Evolutionary conservation across 2,329 filamentous ascomycete genomes (phyloP), one percentile per base, ranked within the genome.

Genomic region (Stagonosporopsis vannaccii): DNA sequence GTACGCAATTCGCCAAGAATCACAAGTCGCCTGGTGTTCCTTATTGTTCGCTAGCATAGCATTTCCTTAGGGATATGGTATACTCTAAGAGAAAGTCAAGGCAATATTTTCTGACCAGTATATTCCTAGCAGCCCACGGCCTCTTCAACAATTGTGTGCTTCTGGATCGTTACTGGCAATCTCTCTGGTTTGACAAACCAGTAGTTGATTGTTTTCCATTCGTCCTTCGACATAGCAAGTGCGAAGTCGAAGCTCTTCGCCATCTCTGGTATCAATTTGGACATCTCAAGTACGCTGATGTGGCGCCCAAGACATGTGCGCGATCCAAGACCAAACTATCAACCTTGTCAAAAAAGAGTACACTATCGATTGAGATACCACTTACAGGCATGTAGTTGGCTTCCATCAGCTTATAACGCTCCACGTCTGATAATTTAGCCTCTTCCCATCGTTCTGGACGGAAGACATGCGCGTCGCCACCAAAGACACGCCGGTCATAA

Each of bases 271-370:
- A 63, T 53, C 17, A 66, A 19, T 33, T 65, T 66, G 35, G 58
- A 55, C 50, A 66, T 60, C 48, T 66, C 65, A 28, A 65, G 36
- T 22, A 54, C 49, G 19, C 58, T 60, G 39, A 68, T 55, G 25
- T 66, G 56, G 26, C 54, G 60, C 8, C 65, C 61, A 25, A 65
- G 57, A 45, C 61, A 68, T 9, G 56, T 59, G 17, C 63, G 30
- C 4, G 59, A 37, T 1, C 63, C 62, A 2, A 42, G 44, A 11
- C 65, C 63, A 19, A 63, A 48, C 37, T 68, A 53, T 32, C 72
- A 69, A 53, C 69, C 71, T 81, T 69, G 15, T 65, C 63, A 6
- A 69, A 61, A n/a, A n/a, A 32, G 12, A 15, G 30, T 5, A 32
- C 13, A n/a, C 7, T n/a, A 11, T 12, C 2, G n/a, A n/a, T 32